phyloP scores from a whole-genome alignment of 345 rosid genomes.

The Eutrema japonicum region DNA sequence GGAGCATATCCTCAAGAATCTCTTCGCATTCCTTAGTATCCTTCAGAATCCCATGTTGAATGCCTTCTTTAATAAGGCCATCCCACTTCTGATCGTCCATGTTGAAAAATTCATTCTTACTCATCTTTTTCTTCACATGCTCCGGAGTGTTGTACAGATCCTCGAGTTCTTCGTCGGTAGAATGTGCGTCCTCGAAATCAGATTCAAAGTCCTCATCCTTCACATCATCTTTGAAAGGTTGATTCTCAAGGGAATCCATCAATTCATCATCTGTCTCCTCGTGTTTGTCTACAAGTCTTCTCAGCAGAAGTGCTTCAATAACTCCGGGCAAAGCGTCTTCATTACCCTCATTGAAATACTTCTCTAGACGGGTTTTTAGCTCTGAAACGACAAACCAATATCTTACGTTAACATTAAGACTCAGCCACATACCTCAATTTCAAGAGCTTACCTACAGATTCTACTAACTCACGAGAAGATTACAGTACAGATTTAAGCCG shows the following conservation, averaged over 20 bases:
- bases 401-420: neutral
- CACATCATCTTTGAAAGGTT: slow-evolving; percentile 63
- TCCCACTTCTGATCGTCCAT: slow-evolving; percentile 94
- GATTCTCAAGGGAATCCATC: slow-evolving; percentile 50
- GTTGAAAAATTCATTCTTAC: slow-evolving; percentile 64
- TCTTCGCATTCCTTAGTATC: slow-evolving; percentile 85
- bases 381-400: slow-evolving; percentile 51
- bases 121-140: slow-evolving; percentile 57
- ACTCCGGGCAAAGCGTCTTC: slow-evolving; percentile 74
- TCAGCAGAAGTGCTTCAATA: slow-evolving; percentile 65
- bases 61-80: slow-evolving; percentile 66
- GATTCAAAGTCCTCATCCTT: slow-evolving; percentile 70
- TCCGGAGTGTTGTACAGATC: slow-evolving; percentile 68
- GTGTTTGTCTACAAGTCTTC: slow-evolving; percentile 62
- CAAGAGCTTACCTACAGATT: slow-evolving; percentile 14
- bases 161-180: slow-evolving; percentile 78
- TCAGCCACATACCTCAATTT: neutral
- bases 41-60: slow-evolving; percentile 59
- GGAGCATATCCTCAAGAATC: slow-evolving; percentile 85
- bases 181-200: slow-evolving; percentile 64
- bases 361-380: slow-evolving; percentile 62
- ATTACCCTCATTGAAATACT: slow-evolving; percentile 71
- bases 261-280: slow-evolving; percentile 79
- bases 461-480: neutral
- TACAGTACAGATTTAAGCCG: neutral